phyloP scores from a whole-genome alignment of 2,329 filamentous ascomycete species.

The Raffaelea ambrosiae region DNA sequence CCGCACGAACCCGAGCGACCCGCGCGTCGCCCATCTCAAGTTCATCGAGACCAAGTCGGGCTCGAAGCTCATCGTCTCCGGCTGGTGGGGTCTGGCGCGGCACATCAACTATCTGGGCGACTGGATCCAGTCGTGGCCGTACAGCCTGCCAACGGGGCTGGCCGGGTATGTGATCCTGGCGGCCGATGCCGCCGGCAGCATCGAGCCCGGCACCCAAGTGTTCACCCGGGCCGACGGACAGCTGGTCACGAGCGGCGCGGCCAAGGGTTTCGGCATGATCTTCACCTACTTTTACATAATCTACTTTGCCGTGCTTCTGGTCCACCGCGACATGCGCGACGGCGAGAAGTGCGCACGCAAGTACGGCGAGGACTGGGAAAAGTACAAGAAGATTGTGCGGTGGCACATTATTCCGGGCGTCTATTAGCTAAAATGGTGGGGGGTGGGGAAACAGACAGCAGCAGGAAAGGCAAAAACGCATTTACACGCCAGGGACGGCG shows the following conservation, averaged over 20 bases:
- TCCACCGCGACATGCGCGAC: slow-evolving; percentile 80
- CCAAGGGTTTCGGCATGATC: slow-evolving; percentile 74
- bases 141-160: slow-evolving; percentile 76
- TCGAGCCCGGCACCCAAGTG: slow-evolving; percentile 34
- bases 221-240: slow-evolving; percentile 51
- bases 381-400: slow-evolving; percentile 74
- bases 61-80: slow-evolving; percentile 70
- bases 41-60: slow-evolving; percentile 80
- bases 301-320: slow-evolving; percentile 79
- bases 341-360: slow-evolving; percentile 87
- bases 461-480: neutral
- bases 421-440: slow-evolving; percentile 53
- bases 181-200: slow-evolving; percentile 30
- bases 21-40: slow-evolving; percentile 67
- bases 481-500: too few species aligned
- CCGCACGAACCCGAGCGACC: slow-evolving; percentile 77
- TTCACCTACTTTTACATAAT: slow-evolving; percentile 92
- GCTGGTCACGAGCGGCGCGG: slow-evolving; percentile 61
- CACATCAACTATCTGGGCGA: slow-evolving; percentile 97
- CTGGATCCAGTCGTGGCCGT: slow-evolving; percentile 90
- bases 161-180: slow-evolving; percentile 70
- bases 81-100: slow-evolving; percentile 88
- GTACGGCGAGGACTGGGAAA: slow-evolving; percentile 87
- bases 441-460: neutral
- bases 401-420: slow-evolving; percentile 79